Percentiles rank a stretch among this genome's conserved stretches.
These are phyloP conservation scores for Neohortaea acidophila DNA, from an alignment of 495 filamentous ascomycete species.

Conservation along the genomic window DNA sequence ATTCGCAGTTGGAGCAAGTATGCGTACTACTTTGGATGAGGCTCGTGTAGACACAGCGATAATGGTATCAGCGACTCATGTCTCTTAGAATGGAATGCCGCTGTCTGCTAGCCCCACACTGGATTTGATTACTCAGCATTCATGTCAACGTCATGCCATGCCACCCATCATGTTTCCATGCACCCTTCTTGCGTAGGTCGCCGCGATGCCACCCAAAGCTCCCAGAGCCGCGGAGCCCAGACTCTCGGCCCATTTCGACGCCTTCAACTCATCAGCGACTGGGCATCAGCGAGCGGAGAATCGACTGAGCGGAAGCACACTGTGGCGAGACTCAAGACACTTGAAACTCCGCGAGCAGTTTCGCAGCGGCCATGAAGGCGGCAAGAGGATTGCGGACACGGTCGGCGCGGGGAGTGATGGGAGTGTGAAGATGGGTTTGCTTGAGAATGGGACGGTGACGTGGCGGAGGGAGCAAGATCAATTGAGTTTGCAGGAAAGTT, in stretches of 20 bases:
- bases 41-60: no score
- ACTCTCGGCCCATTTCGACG: conserved; percentile 40
- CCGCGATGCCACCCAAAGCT: background rate
- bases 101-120: no score
- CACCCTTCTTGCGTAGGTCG: no score
- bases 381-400: conserved; percentile 39
- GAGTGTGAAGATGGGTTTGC: no score
- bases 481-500: conserved; percentile 31
- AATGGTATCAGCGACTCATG: no score
- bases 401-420: conserved; percentile 36
- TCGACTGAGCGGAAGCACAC: conserved; percentile 38
- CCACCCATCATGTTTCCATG: no score
- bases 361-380: conserved; percentile 30
- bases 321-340: conserved; percentile 56
- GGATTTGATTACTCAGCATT: no score
- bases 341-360: conserved; percentile 57
- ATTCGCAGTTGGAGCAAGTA: conserved; percentile 27
- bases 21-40: conserved; percentile 1
- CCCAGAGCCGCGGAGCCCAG: background rate
- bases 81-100: no score
- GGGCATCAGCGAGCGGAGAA: conserved; percentile 69
- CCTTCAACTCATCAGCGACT: conserved; percentile 66
- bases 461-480: conserved; percentile 30
- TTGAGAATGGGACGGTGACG: no score
- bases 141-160: no score